Percentiles rank a stretch among this genome's conserved stretches.
Conservation (phyloP, 1,284 basidiomycete species). For the Puccinia sorghi region DNA sequence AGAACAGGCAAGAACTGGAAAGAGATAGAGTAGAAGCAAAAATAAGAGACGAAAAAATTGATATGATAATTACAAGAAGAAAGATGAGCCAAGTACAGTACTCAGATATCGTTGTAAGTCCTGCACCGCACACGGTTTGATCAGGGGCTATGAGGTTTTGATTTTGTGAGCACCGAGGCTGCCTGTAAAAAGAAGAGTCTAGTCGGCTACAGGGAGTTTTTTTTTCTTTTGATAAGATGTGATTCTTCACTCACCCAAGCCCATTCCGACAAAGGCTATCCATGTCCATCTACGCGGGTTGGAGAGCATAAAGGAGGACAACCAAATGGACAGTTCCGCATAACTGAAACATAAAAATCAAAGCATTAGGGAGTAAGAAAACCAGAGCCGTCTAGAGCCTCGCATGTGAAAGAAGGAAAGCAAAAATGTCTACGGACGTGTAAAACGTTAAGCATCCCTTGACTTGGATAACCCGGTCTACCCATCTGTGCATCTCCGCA, state of each 20-base stretch:
- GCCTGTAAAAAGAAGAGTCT: too few species aligned
- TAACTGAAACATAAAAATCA: neutral
- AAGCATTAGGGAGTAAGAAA: neutral
- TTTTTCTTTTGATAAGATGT: too few species aligned
- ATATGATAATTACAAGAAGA: too few species aligned
- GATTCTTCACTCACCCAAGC: constrained; percentile 6
- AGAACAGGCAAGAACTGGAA: too few species aligned
- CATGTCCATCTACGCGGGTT: constrained; percentile 20
- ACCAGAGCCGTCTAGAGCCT: neutral
- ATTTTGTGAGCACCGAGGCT: too few species aligned
- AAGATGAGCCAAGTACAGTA: too few species aligned
- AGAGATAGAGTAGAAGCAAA: too few species aligned
- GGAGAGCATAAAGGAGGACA: constrained; percentile 12
- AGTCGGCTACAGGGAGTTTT: too few species aligned
- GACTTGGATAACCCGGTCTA: constrained; percentile 1
- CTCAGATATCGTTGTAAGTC: too few species aligned
- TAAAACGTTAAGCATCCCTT: constrained; percentile 35
- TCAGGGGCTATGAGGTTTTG: too few species aligned
- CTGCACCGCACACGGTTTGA: too few species aligned
- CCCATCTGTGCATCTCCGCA: constrained; percentile 38
- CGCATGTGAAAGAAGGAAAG: neutral
- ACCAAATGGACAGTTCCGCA: constrained; percentile 28
- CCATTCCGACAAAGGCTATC: constrained; percentile 23
- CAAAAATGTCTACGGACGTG: constrained; percentile 8
- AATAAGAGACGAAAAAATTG: too few species aligned